Percentiles rank a stretch among this genome's conserved stretches.
These are phyloP conservation scores for Candida railenensis DNA, from an alignment of 805 yeast species.

Conservation along the genomic window DNA sequence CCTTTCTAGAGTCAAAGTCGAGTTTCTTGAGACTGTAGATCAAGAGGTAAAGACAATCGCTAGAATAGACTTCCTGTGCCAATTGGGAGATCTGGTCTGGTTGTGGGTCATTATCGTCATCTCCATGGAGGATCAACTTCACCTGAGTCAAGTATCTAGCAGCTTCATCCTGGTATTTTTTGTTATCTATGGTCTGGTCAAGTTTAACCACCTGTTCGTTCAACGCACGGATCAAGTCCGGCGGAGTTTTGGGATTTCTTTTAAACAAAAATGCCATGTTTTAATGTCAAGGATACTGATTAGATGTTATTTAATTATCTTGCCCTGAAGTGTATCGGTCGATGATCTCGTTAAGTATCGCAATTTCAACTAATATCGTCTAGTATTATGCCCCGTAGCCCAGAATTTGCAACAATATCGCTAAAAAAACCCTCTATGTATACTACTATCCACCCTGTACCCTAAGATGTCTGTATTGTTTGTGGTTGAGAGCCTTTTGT, in stretches of 20 bases:
- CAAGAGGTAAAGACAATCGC: slow-evolving; percentile 66
- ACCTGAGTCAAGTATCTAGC: slow-evolving; percentile 63
- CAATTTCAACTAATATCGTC: no score
- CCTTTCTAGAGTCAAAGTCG: slow-evolving; percentile 89
- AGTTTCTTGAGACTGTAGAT: slow-evolving; percentile 59
- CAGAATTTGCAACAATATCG: no score
- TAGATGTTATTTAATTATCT: no score
- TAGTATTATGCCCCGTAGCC: no score
- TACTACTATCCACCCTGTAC: background rate
- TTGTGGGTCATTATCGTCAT: slow-evolving; percentile 59
- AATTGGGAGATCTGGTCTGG: slow-evolving; percentile 74
- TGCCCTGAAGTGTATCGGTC: no score
- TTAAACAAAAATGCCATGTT: slow-evolving; percentile 87
- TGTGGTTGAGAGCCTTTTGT: background rate
- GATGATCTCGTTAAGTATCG: no score
- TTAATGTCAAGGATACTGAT: no score
- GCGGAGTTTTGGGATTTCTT: slow-evolving; percentile 86
- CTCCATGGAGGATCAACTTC: slow-evolving; percentile 66
- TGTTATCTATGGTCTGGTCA: slow-evolving; percentile 42
- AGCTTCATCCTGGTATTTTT: slow-evolving; percentile 70
- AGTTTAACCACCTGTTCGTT: slow-evolving; percentile 71
- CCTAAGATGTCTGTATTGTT: background rate
- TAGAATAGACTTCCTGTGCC: slow-evolving; percentile 74
- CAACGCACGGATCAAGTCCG: slow-evolving; percentile 73
- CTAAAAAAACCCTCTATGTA: no score